A percentile compares a stretch with the other conserved stretches of the same genome.
Evolutionary conservation across 2,329 filamentous ascomycete genomes (phyloP).

Genomic region (Neophaeococcomyces mojaviensis): DNA sequence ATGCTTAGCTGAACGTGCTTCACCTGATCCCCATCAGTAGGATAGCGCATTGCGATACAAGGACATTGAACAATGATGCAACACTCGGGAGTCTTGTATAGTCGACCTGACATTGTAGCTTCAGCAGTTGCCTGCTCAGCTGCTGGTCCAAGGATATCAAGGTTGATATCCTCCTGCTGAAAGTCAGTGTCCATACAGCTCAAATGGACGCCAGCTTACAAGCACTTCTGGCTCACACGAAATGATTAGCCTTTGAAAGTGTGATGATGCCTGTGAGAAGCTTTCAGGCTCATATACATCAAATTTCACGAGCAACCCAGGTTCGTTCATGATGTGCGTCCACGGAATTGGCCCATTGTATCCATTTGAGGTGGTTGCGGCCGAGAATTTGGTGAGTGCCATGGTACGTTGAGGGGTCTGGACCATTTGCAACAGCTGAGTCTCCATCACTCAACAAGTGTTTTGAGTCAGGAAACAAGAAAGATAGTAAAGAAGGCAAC

Average conservation of each 20-base stretch:
- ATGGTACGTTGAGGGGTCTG: constrained; percentile 36
- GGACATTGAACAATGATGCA: constrained; percentile 38
- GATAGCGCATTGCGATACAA: constrained; percentile 41
- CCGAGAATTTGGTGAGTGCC: constrained; percentile 37
- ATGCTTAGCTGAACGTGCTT: constrained; percentile 11
- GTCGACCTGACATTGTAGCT: constrained; percentile 10
- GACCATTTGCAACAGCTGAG: constrained; percentile 39
- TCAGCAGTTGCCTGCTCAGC: constrained; percentile 17
- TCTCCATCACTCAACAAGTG: constrained; percentile 29
- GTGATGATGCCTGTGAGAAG: not conserved
- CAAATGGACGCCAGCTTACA: constrained; percentile 24
- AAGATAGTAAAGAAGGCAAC: not conserved
- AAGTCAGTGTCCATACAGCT: constrained; percentile 10
- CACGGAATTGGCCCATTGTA: constrained; percentile 35
- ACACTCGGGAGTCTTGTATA: constrained; percentile 26
- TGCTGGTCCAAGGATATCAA: constrained; percentile 28
- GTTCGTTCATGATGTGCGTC: constrained; percentile 35
- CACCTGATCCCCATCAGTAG: constrained; percentile 27
- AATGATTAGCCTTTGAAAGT: constrained; percentile 29
- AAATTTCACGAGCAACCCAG: constrained; percentile 30
- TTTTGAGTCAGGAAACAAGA: not conserved
- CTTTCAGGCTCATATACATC: constrained; percentile 20
- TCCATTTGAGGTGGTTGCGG: constrained; percentile 32
- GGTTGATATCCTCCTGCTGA: constrained; percentile 36
- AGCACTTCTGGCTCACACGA: constrained; percentile 29